Conservation (phyloP, 768 basidiomycete genomes). For the Psilocybe azurescens region DNA sequence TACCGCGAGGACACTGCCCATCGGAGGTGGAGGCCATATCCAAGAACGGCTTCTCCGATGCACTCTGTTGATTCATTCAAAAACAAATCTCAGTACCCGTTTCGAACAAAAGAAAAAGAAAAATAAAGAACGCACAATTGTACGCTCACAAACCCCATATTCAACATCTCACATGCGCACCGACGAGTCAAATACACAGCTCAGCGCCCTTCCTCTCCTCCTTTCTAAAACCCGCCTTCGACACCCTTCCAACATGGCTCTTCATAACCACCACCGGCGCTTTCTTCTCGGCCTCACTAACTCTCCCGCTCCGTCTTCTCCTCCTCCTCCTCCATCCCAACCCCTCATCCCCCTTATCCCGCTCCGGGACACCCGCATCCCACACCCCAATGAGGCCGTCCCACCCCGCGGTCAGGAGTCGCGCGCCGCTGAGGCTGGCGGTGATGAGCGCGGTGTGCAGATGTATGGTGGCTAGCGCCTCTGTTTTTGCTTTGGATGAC, state of each 20-base stretch:
- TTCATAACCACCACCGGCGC: constrained; percentile 77
- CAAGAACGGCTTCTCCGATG: constrained; percentile 78
- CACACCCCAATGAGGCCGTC: constrained; percentile 86
- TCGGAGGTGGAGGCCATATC: constrained; percentile 56
- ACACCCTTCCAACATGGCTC: constrained; percentile 85
- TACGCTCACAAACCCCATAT: constrained; percentile 69
- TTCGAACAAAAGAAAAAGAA: background rate
- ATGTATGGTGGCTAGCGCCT: constrained; percentile 72
- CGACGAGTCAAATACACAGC: constrained; percentile 90
- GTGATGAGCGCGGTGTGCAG: constrained; percentile 82
- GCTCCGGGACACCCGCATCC: constrained; percentile 64
- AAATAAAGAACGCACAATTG: constrained; percentile 57
- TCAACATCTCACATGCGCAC: constrained; percentile 89
- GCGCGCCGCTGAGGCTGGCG: constrained; percentile 55
- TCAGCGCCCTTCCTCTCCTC: constrained; percentile 53
- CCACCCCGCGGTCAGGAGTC: constrained; percentile 87
- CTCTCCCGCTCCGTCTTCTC: constrained; percentile 20
- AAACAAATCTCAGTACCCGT: background rate
- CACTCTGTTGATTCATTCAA: constrained; percentile 29
- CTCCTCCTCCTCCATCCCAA: constrained; percentile 42
- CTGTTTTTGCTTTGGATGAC: constrained; percentile 24
- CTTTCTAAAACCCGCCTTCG: constrained; percentile 59
- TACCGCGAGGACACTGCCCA: constrained; percentile 57
- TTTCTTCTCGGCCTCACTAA: constrained; percentile 49
- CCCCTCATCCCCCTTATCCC: constrained; percentile 64